Conservation (phyloP, 2,329 filamentous ascomycete species). For the Beauveria australis region DNA sequence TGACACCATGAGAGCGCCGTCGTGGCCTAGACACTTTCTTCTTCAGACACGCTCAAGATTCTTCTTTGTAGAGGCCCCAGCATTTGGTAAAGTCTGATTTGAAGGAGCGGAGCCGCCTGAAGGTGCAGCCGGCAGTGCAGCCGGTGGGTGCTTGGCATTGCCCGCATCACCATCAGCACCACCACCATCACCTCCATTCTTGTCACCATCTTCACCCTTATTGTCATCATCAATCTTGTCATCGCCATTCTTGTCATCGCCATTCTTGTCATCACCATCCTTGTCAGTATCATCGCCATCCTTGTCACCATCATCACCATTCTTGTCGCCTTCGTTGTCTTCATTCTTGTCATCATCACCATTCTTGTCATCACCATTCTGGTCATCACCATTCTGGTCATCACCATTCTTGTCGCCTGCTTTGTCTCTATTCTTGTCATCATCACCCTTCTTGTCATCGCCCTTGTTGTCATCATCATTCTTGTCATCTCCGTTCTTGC, state of each 20-base stretch:
- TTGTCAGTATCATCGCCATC: background rate
- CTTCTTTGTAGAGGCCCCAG: no score
- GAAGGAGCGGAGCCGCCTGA: no score
- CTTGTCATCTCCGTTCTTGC: background rate
- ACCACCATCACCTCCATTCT: no score
- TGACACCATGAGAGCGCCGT: no score
- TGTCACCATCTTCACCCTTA: background rate
- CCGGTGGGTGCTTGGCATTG: background rate
- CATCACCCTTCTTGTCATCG: background rate
- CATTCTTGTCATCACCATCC: background rate
- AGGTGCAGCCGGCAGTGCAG: no score
- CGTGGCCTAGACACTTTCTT: no score
- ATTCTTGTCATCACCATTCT: no score
- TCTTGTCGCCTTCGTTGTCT: no score
- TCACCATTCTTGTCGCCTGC: background rate
- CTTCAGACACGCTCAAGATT: no score
- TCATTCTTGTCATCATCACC: no score
- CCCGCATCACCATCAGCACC: background rate
- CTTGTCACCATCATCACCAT: background rate
- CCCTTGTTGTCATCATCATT: background rate
- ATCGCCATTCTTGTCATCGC: background rate
- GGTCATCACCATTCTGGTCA: background rate
- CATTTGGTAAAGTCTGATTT: no score
- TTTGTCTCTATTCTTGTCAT: background rate
- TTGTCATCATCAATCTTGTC: background rate